Evolutionary conservation across 805 yeast species (phyloP), one percentile per base, ranked within the genome.

Genomic region (Clavispora carvajalis): DNA sequence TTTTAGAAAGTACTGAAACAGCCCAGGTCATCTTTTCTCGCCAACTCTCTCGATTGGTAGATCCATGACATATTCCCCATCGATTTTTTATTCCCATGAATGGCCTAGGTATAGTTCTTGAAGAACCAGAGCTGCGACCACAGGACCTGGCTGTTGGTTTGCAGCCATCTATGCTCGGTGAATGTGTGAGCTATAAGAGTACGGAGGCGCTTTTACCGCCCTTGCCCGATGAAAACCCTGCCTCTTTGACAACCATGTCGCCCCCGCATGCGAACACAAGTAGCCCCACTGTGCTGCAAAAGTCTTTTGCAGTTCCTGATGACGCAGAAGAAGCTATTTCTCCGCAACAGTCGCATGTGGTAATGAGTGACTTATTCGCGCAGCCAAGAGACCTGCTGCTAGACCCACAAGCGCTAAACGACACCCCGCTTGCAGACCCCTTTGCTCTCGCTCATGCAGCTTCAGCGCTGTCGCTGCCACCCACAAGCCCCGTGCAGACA

Each of bases 171-270:
- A 40, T 36, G 47, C 36, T 55, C 50, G 23, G 35, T 48, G 21
- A 12, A 19, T 11, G 23, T 15, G 8, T 15, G 5, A 39, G 19
- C 8, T 30, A 37, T 40, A 35, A 23, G 31, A 38, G 33, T 30
- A 21, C 41, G 8, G 57, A 53, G 33, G 38, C 52, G n/a, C 51
- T 56, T 21, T 44, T 56, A 29, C 61, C 60, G 7, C 60, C 61
- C 4, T 40, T 57, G 11, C 59, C 60, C 5, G 54, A 48, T 19
- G 31, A 28, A 28, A 28, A 28, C 19, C 31, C 31, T 8, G 31
- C 31, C 12, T 28, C 43, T 38, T 40, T 33, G 36, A 17, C 39
- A 9, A 23, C 40, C 7, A 33, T 39, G 12, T 34, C 41, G 33
- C 33, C 34, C 24, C 35, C 24, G 19, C 42, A 28, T 22, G 21